phyloP scores from a whole-genome alignment of 257 asterid genomes.

The Salvia rosmarinus region DNA sequence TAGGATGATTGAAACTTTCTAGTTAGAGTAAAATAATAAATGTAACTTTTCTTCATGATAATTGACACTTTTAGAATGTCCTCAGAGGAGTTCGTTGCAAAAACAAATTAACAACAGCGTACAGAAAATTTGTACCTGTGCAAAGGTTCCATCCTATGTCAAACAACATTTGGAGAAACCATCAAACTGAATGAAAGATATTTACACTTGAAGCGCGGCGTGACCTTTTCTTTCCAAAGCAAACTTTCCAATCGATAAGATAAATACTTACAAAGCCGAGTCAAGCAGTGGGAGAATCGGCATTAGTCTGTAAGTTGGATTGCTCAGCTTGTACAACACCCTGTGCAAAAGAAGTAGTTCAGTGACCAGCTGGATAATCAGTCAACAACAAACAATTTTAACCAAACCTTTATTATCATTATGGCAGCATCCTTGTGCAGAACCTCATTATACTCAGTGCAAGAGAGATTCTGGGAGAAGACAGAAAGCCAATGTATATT shows the following conservation, averaged over 20 bases:
- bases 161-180: not conserved
- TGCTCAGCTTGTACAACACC: constrained; percentile 67
- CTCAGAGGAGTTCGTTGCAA: too few species aligned
- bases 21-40: too few species aligned
- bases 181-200: too few species aligned
- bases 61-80: too few species aligned
- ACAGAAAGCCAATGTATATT: constrained; percentile 18
- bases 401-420: constrained; percentile 78
- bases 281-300: constrained; percentile 29
- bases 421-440: constrained; percentile 90
- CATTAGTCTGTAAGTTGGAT: constrained; percentile 35
- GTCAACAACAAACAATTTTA: not conserved
- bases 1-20: too few species aligned
- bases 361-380: constrained; percentile 4
- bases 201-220: too few species aligned
- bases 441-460: constrained; percentile 86
- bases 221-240: not conserved
- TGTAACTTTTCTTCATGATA: too few species aligned
- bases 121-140: too few species aligned
- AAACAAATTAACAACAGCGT: not conserved
- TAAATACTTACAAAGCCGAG: too few species aligned
- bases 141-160: not conserved
- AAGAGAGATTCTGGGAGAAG: constrained; percentile 58
- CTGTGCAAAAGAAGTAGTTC: constrained; percentile 46
- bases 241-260: too few species aligned